Evolutionary conservation across 345 rosid genomes (phyloP).

Genomic region (Reutealis trisperma): DNA sequence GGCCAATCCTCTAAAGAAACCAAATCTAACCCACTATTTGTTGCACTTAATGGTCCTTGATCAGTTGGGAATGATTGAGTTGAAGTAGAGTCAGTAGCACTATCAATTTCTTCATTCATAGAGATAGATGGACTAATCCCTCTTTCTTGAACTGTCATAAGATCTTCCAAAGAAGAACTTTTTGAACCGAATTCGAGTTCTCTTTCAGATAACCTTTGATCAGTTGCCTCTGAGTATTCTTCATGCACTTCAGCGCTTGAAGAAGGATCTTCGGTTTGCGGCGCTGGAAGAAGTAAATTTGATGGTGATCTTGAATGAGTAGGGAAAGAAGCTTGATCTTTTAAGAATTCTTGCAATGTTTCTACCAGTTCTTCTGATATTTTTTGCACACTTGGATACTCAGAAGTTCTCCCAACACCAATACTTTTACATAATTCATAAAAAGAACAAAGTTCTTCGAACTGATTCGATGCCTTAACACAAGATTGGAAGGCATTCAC

Average conservation of each 20-base stretch:
- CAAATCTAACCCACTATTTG: conserved; percentile 28
- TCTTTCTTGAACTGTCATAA: conserved; percentile 40
- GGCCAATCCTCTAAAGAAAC: conserved; percentile 47
- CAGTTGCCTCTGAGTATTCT: conserved; percentile 11
- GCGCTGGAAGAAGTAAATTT: conserved; percentile 26
- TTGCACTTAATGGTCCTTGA: conserved; percentile 18
- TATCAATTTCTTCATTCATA: conserved; percentile 27
- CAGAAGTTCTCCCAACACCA: conserved; percentile 69
- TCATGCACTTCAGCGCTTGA: conserved; percentile 28
- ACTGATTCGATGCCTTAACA: conserved; percentile 65
- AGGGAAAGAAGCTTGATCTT: conserved; percentile 69
- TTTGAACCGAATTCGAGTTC: conserved; percentile 43
- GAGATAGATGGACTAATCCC: conserved; percentile 24
- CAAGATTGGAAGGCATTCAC: conserved; percentile 61
- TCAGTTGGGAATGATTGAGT: conserved; percentile 30
- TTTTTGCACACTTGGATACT: conserved; percentile 75
- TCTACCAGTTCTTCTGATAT: conserved; percentile 72
- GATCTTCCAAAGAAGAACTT: conserved; percentile 58
- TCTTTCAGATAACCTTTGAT: conserved; percentile 32
- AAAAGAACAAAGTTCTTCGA: conserved; percentile 60
- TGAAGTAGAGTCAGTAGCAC: conserved; percentile 31
- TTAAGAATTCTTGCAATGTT: conserved; percentile 75
- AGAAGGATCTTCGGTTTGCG: conserved; percentile 16
- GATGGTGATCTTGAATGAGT: conserved; percentile 25
- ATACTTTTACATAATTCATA: conserved; percentile 52